These are phyloP conservation scores for Phytophthora niederhauseri DNA, from an alignment of 352 stramenopile genomes.

Conservation along the genomic window DNA sequence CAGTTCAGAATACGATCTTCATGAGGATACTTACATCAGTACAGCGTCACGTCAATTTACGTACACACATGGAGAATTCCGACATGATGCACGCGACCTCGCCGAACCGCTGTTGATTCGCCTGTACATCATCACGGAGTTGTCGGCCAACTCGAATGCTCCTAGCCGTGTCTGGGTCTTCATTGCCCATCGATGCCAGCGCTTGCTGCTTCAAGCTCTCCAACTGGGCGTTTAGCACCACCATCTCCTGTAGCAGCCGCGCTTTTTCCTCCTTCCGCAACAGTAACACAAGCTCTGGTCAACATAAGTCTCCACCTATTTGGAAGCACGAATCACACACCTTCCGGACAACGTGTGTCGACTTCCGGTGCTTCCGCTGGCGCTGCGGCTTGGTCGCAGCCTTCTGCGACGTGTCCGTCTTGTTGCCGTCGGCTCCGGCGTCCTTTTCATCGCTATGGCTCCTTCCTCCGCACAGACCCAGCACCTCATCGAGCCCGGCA, in stretches of 20 bases:
- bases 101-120: conserved; percentile 35
- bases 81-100: conserved; percentile 40
- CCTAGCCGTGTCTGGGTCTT: conserved; percentile 14
- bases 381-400: neutral
- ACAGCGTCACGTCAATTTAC: neutral
- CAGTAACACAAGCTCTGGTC: neutral
- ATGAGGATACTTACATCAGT: neutral
- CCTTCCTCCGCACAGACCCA: conserved; percentile 1
- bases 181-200: conserved; percentile 19
- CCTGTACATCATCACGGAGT: conserved; percentile 34
- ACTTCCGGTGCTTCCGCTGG: conserved; percentile 34
- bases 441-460: neutral
- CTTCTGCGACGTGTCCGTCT: conserved; percentile 1
- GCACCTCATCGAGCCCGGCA: conserved; percentile 14
- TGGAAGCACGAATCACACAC: neutral
- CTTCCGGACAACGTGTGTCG: conserved; percentile 29
- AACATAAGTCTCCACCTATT: neutral
- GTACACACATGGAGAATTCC: conserved; percentile 32
- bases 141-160: conserved; percentile 24
- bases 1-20: neutral
- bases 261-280: conserved; percentile 40
- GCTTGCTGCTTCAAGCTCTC: conserved; percentile 33
- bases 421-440: neutral
- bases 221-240: conserved; percentile 31
- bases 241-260: conserved; percentile 33